Conservation (phyloP, 2,329 filamentous ascomycete genomes). For the Phyllosticta citriasiana region DNA sequence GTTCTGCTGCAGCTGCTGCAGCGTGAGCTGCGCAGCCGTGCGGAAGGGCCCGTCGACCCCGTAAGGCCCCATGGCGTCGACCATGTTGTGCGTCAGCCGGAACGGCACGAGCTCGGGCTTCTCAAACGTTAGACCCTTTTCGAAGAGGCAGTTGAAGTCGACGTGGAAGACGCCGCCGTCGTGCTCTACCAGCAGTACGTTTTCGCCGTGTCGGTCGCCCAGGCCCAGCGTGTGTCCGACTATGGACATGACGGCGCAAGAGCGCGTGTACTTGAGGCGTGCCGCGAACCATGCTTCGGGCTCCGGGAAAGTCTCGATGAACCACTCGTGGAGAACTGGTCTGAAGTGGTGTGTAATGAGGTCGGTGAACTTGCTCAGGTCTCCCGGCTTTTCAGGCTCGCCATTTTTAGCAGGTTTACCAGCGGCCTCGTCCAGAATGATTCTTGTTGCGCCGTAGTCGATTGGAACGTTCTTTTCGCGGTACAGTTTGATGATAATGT, state of each 20-base stretch:
- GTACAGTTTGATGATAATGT: constrained; percentile 76
- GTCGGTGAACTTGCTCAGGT: constrained; percentile 60
- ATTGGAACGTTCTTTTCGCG: constrained; percentile 57
- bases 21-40: constrained; percentile 79
- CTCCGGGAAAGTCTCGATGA: constrained; percentile 87
- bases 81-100: constrained; percentile 96
- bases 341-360: constrained; percentile 57
- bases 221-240: constrained; percentile 88
- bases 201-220: constrained; percentile 93
- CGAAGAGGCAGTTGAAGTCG: constrained; percentile 98
- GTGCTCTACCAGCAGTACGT: constrained; percentile 87
- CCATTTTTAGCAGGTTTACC: constrained; percentile 22
- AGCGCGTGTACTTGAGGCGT: constrained; percentile 79
- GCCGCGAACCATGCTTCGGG: constrained; percentile 88
- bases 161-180: constrained; percentile 94
- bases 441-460: constrained; percentile 59
- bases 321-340: constrained; percentile 85
- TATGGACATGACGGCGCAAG: constrained; percentile 99
- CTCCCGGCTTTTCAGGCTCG: constrained; percentile 42
- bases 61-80: constrained; percentile 91
- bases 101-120: constrained; percentile 94
- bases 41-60: constrained; percentile 88
- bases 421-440: constrained; percentile 52
- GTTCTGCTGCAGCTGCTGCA: constrained; percentile 75
- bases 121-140: constrained; percentile 91